A percentile compares a stretch with the other conserved stretches of the same genome.
These are phyloP conservation scores for Hordeum pubiflorum DNA, from an alignment of 202 grass and related monocot genomes.

Conservation along the genomic window DNA sequence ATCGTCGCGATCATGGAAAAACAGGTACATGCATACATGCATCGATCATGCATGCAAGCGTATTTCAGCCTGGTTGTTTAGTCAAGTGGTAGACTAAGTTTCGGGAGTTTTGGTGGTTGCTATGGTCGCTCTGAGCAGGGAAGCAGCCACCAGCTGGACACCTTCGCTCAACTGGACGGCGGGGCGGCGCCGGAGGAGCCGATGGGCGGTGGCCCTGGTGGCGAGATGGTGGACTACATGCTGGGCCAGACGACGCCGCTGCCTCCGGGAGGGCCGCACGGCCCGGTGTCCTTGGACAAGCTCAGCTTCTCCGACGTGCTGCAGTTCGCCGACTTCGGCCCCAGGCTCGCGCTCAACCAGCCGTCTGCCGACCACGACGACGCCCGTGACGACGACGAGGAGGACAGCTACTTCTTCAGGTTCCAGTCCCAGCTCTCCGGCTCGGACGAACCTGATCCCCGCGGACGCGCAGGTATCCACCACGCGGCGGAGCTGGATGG, in stretches of 20 bases:
- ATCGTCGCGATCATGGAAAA: slow-evolving; percentile 37
- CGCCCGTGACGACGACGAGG: slow-evolving; percentile 1
- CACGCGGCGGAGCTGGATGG: slow-evolving; percentile 7
- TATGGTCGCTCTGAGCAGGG: slow-evolving; percentile 3
- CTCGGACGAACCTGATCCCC: background rate
- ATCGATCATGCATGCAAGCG: background rate
- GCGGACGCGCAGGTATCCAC: background rate
- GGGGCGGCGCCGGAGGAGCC: slow-evolving; percentile 28
- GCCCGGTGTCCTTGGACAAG: slow-evolving; percentile 56
- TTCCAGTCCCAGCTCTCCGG: slow-evolving; percentile 33
- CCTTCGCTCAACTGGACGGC: slow-evolving; percentile 30
- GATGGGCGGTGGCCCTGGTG: background rate
- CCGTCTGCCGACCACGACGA: slow-evolving; percentile 25
- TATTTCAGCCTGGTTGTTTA: background rate
- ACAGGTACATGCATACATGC: background rate
- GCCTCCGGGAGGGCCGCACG: slow-evolving; percentile 6
- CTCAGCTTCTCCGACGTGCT: slow-evolving; percentile 83
- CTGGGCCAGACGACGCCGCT: slow-evolving; percentile 42
- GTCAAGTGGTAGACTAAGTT: background rate
- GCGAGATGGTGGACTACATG: slow-evolving; percentile 88
- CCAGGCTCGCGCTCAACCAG: slow-evolving; percentile 74
- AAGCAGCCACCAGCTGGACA: slow-evolving; percentile 21
- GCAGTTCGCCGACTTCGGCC: slow-evolving; percentile 85
- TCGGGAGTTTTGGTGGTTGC: background rate
- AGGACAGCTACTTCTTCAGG: slow-evolving; percentile 58